Base-by-base conservation (phyloP, 768 basidiomycete genomes). In the Rhizopogon vulgaris region DNA sequence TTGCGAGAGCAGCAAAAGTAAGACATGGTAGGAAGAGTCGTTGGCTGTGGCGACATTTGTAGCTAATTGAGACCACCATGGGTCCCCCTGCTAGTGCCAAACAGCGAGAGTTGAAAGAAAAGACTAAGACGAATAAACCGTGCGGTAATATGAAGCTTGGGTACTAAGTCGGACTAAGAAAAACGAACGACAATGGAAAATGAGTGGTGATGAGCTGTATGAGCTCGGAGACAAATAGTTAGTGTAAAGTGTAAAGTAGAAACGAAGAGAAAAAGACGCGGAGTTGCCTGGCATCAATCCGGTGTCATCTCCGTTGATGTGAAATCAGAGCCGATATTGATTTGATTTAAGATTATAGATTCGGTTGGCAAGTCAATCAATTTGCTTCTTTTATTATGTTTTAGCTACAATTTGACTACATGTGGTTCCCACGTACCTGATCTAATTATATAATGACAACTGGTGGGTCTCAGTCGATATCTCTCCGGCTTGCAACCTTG, bases 61-160 rank as follows among this genome's bases (percentile, higher is more conserved):
- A 46, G 45, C 45, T 32, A 12, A 2, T 46, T 46, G 45, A 46
- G 22, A 46, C 45, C 45, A 34, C 32, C 32, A 46, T 46, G 45
- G 45, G 32, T 46, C 32, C 34, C n/a, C 45, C 32, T 46, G 45
- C 45, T 46, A 22, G 22, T 9, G 30, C 45, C 45, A 15, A 34
- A 7, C 14, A 15, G 43, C 32, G 5, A 46, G 11, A 32, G 30
- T 45, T 45, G 18, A 45, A 45, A 45, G 27, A 42, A 27, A 25
- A 25, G 14, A 30, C 15, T 22, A 46, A 22, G 30, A 34, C 43
- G 18, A 32, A 11, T 4, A 11, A 34, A 11, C 4, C 12, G 32
- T 11, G 10, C 3, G 32, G 32, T 34, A 34, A 34, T 30, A 30
- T 34, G 32, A 15, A n/a, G 18, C 30, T 11, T 22, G 18, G 30